These are phyloP conservation scores for Phytophthora citrophthora DNA, from an alignment of 352 stramenopile genomes.

Conservation along the genomic window DNA sequence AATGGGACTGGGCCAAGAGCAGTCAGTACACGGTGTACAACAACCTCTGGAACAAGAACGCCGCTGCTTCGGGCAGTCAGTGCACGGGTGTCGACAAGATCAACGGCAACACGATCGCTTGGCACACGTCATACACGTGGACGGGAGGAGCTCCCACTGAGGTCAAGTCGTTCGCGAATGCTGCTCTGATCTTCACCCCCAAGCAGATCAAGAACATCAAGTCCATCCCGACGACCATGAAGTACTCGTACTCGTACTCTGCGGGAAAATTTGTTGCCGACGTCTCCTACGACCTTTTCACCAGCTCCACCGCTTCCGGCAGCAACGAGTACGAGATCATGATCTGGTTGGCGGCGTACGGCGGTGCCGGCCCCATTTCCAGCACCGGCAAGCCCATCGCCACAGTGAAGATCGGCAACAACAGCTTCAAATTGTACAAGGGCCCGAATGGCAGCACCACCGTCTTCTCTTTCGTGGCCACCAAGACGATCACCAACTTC, in stretches of 20 bases:
- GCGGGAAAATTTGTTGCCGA: constrained; percentile 34
- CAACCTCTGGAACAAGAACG: constrained; percentile 49
- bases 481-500: constrained; percentile 35
- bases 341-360: constrained; percentile 41
- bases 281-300: constrained; percentile 46
- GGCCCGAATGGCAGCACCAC: constrained; percentile 37
- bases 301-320: constrained; percentile 28
- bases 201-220: constrained; percentile 36
- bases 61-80: constrained; percentile 44
- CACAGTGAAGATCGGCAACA: constrained; percentile 21
- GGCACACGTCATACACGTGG: constrained; percentile 53
- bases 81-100: constrained; percentile 50
- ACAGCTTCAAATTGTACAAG: constrained; percentile 38
- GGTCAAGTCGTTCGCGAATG: constrained; percentile 56
- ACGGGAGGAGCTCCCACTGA: constrained; percentile 26
- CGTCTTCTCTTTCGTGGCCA: constrained; percentile 42
- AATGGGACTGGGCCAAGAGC: constrained; percentile 41
- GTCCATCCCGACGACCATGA: constrained; percentile 41
- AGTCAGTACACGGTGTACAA: constrained; percentile 58
- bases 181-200: constrained; percentile 39
- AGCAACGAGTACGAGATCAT: constrained; percentile 49
- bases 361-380: constrained; percentile 36
- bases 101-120: constrained; percentile 37
- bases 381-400: constrained; percentile 37
- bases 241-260: constrained; percentile 39